Base-by-base conservation (phyloP, 805 yeast species). In the Schwanniomyces sp. region DNA sequence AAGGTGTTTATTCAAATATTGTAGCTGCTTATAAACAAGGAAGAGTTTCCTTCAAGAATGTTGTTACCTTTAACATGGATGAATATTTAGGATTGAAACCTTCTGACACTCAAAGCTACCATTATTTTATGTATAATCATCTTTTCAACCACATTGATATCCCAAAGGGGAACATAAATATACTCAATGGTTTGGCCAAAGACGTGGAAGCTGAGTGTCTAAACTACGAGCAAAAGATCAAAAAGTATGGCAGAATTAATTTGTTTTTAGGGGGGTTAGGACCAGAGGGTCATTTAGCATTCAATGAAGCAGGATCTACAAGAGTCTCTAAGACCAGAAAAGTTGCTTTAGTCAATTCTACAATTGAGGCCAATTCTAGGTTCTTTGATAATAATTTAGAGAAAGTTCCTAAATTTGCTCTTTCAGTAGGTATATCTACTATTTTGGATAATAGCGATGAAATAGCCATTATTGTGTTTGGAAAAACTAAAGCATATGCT, bases 51-150 rank as follows among this genome's bases (percentile, higher is more conserved):
- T 81, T 81, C 63, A 62, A 66, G 47, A 67, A 80, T 57, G 85
- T 81, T 42, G 79, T 80, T 14, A 77, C 82, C 10, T 81, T 81
- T 67, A 80, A 81, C 61, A 81, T 80, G 85, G 85, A 81, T 56
- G 85, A 81, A 61, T 81, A 81, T 58, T 64, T 75, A 41, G 80
- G 81, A 1, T 62, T 81, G 29, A 57, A 59, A 7, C 82, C 84
- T 11, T 46, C 70, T 8, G 65, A 79, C 54, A 68, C 67, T 24
- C 83, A 80, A 57, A 76, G 81, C 26, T 81, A 81, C 60, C 81
- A 78, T 57, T 78, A 78, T 60, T 81, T 80, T 65, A 81, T 81
- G 85, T 67, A 67, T 60, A 66, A 79, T 48, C 75, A 80, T 56
- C 72, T 81, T 42, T 81, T 81, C 66, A 71, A 76, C 60, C 84